These are phyloP conservation scores for Cordia subcordata DNA, from an alignment of 257 asterid species.

Conservation along the genomic window DNA sequence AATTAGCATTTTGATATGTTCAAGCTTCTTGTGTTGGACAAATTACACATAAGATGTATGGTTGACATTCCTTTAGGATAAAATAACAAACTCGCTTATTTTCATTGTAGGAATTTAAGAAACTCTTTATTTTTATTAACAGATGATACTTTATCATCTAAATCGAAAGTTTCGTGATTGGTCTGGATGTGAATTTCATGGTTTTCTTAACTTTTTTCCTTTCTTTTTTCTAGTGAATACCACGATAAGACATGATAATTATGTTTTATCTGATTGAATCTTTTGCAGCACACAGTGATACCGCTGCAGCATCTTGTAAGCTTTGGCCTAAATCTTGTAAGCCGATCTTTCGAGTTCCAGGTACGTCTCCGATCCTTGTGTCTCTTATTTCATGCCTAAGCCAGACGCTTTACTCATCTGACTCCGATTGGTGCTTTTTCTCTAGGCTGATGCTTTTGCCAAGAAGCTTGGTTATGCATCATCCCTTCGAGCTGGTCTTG, in stretches of 20 bases:
- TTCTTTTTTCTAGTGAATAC: not conserved
- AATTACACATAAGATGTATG: too few relatives aligned
- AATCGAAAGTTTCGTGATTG: too few relatives aligned
- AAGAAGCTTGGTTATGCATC: constrained; percentile 79
- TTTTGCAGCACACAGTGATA: constrained; percentile 86
- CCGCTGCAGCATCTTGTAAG: constrained; percentile 92
- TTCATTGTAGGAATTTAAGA: too few relatives aligned
- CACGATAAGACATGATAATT: too few relatives aligned
- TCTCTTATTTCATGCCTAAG: constrained; percentile 2
- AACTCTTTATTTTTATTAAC: too few relatives aligned
- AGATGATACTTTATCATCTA: too few relatives aligned
- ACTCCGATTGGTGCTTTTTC: constrained; percentile 13
- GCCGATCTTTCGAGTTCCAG: constrained; percentile 98
- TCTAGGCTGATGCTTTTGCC: constrained; percentile 92
- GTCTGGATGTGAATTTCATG: too few relatives aligned
- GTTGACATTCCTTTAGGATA: too few relatives aligned
- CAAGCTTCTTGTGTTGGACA: too few relatives aligned
- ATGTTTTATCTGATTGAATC: constrained; percentile 12
- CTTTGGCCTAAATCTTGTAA: constrained; percentile 81
- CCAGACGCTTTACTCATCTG: not conserved
- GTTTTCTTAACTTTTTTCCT: too few relatives aligned
- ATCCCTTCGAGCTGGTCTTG: constrained; percentile 89
- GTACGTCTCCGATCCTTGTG: constrained; percentile 18
- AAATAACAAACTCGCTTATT: too few relatives aligned
- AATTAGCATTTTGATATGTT: too few relatives aligned